phyloP scores from a whole-genome alignment of 805 yeast genomes.

The Hanseniaspora jakobsenii region DNA sequence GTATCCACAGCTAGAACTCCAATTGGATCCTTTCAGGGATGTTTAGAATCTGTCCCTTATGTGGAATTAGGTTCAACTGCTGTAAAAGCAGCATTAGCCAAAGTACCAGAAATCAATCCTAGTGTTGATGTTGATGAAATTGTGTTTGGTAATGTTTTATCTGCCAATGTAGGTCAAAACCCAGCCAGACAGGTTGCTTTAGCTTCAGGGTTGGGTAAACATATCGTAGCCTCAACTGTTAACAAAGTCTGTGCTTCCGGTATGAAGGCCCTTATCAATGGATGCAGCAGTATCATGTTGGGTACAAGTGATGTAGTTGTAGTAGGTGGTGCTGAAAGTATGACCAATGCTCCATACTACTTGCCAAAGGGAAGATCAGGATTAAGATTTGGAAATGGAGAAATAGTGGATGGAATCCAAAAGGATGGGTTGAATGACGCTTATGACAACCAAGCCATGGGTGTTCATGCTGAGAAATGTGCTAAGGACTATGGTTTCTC shows the following conservation, averaged over 20 bases:
- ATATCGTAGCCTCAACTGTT: slow-evolving; percentile 75
- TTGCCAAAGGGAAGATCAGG: slow-evolving; percentile 77
- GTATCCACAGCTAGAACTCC: slow-evolving; percentile 92
- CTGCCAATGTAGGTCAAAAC: slow-evolving; percentile 90
- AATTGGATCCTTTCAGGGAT: slow-evolving; percentile 86
- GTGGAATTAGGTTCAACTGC: slow-evolving; percentile 88
- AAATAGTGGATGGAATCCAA: slow-evolving; percentile 75
- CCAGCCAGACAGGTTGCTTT: slow-evolving; percentile 97
- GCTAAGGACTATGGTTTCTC: slow-evolving; percentile 67
- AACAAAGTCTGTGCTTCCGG: slow-evolving; percentile 98
- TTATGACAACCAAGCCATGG: slow-evolving; percentile 82
- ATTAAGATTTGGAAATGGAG: slow-evolving; percentile 74
- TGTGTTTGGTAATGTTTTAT: slow-evolving; percentile 82
- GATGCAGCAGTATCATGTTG: slow-evolving; percentile 77
- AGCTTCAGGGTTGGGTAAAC: slow-evolving; percentile 72
- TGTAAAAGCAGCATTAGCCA: slow-evolving; percentile 73
- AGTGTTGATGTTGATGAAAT: slow-evolving; percentile 68
- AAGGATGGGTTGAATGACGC: slow-evolving; percentile 92
- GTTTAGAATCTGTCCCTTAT: slow-evolving; percentile 59
- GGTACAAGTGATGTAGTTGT: slow-evolving; percentile 88
- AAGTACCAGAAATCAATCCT: slow-evolving; percentile 70
- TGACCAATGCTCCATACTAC: slow-evolving; percentile 93
- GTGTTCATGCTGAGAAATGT: slow-evolving; percentile 93
- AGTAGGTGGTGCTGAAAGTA: slow-evolving; percentile 96
- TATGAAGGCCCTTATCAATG: slow-evolving; percentile 78